Evolutionary conservation across 345 rosid species (phyloP).

Genomic region (Erysimum cheiranthoides): DNA sequence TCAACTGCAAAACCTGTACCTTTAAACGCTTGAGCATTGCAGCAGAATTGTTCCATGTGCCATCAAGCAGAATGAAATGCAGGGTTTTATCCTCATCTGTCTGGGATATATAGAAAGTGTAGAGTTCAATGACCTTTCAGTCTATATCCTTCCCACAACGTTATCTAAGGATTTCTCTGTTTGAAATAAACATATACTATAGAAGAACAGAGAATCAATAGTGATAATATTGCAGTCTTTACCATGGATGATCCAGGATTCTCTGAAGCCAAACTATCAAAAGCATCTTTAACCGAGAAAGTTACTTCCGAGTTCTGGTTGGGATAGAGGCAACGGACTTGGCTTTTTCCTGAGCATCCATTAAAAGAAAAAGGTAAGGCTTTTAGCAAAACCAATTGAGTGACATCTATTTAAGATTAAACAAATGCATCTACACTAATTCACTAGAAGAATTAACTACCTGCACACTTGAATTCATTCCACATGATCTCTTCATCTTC

Average conservation of each 20-base stretch:
- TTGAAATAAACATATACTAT: neutral
- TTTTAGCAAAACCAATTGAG: constrained; percentile 24
- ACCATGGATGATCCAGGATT: constrained; percentile 49
- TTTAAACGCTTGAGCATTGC: constrained; percentile 94
- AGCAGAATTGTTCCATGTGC: constrained; percentile 97
- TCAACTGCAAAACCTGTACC: constrained; percentile 48
- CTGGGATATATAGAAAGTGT: constrained; percentile 52
- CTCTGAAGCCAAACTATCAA: constrained; percentile 48
- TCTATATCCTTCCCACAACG: neutral
- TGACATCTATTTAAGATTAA: neutral
- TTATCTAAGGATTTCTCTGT: neutral
- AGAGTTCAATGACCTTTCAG: neutral
- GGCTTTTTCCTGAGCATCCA: constrained; percentile 65
- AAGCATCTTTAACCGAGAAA: constrained; percentile 61
- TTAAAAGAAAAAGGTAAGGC: constrained; percentile 13
- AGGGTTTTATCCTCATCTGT: constrained; percentile 52
- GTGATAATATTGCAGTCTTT: constrained; percentile 22
- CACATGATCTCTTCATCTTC: constrained; percentile 96
- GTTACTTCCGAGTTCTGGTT: constrained; percentile 62
- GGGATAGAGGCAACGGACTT: constrained; percentile 92
- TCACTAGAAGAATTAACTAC: constrained; percentile 42
- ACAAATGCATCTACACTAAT: constrained; percentile 19
- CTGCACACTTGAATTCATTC: constrained; percentile 79
- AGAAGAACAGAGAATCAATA: constrained; percentile 16
- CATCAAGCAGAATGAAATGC: constrained; percentile 85